Conservation (phyloP, 148 eudicot species). For the Linanthus parryae region DNA sequence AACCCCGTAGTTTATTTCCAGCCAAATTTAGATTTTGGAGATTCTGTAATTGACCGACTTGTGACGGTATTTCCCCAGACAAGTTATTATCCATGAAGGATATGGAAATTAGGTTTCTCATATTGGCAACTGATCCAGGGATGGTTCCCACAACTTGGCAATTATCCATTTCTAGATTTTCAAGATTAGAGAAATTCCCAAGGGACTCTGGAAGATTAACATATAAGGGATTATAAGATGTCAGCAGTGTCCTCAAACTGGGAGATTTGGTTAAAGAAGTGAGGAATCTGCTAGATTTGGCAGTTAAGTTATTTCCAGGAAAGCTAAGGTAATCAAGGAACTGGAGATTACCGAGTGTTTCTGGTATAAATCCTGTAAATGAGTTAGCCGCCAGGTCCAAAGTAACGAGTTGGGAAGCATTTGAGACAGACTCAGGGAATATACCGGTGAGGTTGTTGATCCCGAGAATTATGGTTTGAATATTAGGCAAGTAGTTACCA, state of each 20-base stretch:
- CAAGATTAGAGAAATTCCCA: slow-evolving; percentile 31
- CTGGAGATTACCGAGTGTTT: not conserved
- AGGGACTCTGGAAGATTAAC: slow-evolving; percentile 30
- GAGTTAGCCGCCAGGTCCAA: not conserved
- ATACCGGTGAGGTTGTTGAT: slow-evolving; percentile 9
- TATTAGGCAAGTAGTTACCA: slow-evolving; percentile 10
- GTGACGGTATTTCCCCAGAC: slow-evolving; percentile 3
- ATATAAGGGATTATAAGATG: slow-evolving; percentile 29
- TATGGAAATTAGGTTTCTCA: not conserved
- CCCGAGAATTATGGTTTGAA: slow-evolving; percentile 3
- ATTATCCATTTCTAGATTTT: slow-evolving; percentile 24
- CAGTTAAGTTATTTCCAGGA: not conserved
- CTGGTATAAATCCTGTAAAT: slow-evolving; percentile 4
- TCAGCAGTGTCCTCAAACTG: slow-evolving; percentile 19
- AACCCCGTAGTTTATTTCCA: slow-evolving; percentile 29
- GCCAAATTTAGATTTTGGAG: slow-evolving; percentile 17
- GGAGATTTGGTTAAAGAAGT: slow-evolving; percentile 24
- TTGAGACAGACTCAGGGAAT: slow-evolving; percentile 9
- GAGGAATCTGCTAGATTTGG: slow-evolving; percentile 14
- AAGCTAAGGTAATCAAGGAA: not conserved
- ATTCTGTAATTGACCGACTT: slow-evolving; percentile 19
- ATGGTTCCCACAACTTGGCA: not conserved
- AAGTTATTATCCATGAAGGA: not conserved
- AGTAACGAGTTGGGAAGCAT: slow-evolving; percentile 4
- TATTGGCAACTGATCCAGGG: not conserved